Percentiles rank a stretch among this genome's conserved stretches.
Conservation (phyloP, 2,329 filamentous ascomycete genomes). For the Arthrobotrys musiformis region DNA sequence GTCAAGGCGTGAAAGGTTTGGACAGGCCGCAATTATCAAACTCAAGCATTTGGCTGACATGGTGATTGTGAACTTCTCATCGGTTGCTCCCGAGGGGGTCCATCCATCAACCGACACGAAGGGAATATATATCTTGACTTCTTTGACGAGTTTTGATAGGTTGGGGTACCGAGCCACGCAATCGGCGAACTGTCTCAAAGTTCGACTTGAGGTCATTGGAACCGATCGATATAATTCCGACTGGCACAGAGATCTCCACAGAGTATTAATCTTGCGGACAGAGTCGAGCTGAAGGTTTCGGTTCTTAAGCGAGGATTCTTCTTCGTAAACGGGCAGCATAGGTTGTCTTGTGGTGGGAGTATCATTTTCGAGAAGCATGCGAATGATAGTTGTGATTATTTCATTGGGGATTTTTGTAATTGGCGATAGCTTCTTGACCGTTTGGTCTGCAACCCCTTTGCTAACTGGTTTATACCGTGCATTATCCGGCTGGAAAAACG, state of each 20-base stretch:
- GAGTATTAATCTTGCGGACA: conserved; percentile 30
- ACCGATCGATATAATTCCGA: conserved; percentile 33
- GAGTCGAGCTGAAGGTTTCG: conserved; percentile 30
- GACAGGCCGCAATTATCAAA: conserved; percentile 27
- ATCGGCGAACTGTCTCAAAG: conserved; percentile 14
- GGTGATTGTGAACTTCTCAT: not conserved
- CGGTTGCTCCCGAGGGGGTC: conserved; percentile 9
- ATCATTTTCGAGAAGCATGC: conserved; percentile 6
- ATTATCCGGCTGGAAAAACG: conserved; percentile 30
- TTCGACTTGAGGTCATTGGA: conserved; percentile 24
- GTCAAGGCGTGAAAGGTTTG: conserved; percentile 31
- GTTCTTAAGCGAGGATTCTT: conserved; percentile 26
- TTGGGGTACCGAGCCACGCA: conserved; percentile 1
- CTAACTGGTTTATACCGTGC: conserved; percentile 35
- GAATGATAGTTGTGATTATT: conserved; percentile 32
- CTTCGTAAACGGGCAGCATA: conserved; percentile 4
- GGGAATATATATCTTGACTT: conserved; percentile 45
- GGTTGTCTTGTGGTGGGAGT: not conserved
- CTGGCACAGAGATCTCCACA: conserved; percentile 41
- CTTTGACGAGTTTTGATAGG: conserved; percentile 11
- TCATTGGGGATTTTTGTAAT: conserved; percentile 35
- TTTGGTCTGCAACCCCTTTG: not conserved
- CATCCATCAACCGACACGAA: conserved; percentile 34
- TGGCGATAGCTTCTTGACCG: not conserved
- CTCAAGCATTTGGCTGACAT: conserved; percentile 17